Percentiles rank a stretch among this genome's conserved stretches.
phyloP scores from a whole-genome alignment of 2,329 filamentous ascomycete species.

The Falciphora oryzae region DNA sequence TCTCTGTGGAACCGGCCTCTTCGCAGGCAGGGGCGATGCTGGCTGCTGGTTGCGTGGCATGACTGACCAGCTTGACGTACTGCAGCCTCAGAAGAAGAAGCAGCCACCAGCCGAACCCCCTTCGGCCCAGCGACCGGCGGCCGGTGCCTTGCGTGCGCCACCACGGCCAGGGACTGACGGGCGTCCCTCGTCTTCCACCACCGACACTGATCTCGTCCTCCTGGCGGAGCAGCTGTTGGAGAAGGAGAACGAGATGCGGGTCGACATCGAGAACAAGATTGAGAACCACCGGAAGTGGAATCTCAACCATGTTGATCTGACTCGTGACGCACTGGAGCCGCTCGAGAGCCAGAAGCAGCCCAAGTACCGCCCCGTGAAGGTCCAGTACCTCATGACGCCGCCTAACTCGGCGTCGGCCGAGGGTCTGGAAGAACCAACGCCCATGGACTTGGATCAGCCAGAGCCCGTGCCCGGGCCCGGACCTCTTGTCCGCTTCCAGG shows the following conservation, averaged over 20 bases:
- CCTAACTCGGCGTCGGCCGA: constrained; percentile 51
- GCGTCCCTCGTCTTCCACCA: constrained; percentile 36
- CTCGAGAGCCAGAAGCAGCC: constrained; percentile 59
- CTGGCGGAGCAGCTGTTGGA: constrained; percentile 73
- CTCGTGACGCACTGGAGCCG: constrained; percentile 77
- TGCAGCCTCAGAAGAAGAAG: constrained; percentile 66
- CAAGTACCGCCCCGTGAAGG: constrained; percentile 66
- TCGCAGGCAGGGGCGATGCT: background rate
- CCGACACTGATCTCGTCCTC: constrained; percentile 73
- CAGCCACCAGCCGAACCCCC: constrained; percentile 26
- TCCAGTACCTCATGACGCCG: constrained; percentile 63
- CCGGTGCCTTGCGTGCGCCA: constrained; percentile 62
- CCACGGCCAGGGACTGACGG: constrained; percentile 56
- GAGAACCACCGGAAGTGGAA: constrained; percentile 91
- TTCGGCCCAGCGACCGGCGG: constrained; percentile 47
- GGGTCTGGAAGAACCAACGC: constrained; percentile 29
- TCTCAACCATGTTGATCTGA: constrained; percentile 80
- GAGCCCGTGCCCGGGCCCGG: constrained; percentile 21
- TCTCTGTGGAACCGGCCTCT: background rate
- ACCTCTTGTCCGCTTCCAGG: constrained; percentile 40
- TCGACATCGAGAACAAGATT: constrained; percentile 80
- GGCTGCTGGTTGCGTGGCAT: background rate
- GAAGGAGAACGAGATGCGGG: constrained; percentile 73
- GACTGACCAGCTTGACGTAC: background rate
- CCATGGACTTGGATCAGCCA: constrained; percentile 49